Base-by-base conservation (phyloP, 371 early-diverging fungal genomes). In the Zancudomyces culisetae region DNA sequence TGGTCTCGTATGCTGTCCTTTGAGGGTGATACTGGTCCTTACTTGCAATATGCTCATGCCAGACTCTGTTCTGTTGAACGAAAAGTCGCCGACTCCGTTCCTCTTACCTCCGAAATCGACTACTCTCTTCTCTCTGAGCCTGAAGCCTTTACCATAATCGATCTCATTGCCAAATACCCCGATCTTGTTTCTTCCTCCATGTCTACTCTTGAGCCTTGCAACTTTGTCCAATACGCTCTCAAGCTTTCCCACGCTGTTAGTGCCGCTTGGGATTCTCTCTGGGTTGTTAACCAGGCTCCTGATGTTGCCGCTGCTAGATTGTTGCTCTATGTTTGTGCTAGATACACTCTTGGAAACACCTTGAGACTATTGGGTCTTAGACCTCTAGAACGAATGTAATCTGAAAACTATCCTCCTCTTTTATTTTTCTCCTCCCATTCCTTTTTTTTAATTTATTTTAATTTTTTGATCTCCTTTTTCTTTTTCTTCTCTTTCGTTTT, bases 1-100 rank as follows among this genome's bases (percentile, higher is more conserved):
- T 89, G 90, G 83, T 75, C 76, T 54, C 83, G 94, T 55, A 94
- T 98, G 85, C 83, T 92, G 64, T 77, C 83, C 53, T 95, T 94
- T 61, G 96, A 96, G 69, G 98, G 98, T 50, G 95, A 95, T 66
- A 98, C 99, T 46, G 99, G 99, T 18, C 97, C 98, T 42, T 99
- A 98, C 70, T 76, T 99, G 20, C 99, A 98, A 75, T 99, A 86
- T 64, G 89, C 97, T 30, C 90, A 95, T 70, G 85, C 95, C 40
- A 92, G 98, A 64, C 74, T 95, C 27, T 83, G 85, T 71, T 93
- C 95, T 51, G 81, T 98, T 47, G 87, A 88, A 70, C 91, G 95
- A 62, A 82, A 76, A 63, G 70, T 77, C 23, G 73, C 70, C 49
- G 64, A 73, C 45, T 52, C 57, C 45, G 51, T 73, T 42, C 50